Evolutionary conservation across 352 stramenopile genomes (phyloP), one percentile per base, ranked within the genome.

Genomic region (Phytophthora citricola): DNA sequence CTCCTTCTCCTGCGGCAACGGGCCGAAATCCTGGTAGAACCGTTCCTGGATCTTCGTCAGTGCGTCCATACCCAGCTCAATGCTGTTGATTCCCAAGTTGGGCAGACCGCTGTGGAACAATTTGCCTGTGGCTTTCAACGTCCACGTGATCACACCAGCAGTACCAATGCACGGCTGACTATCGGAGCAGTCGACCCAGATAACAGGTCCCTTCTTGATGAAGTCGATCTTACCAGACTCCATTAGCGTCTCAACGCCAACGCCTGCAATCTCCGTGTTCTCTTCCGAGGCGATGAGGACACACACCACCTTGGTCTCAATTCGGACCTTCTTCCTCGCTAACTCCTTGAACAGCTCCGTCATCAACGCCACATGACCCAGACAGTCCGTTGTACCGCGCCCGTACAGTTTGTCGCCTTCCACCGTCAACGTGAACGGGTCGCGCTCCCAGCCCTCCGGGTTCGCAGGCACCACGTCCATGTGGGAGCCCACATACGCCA

Each of bases 381-480:
- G 78, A 64, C 91, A 98, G 56, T 98, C 92, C 24, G 92, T 98
- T 22, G 92, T 98, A 22, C 92, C 92, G 15, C 92, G 84, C 4
- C 90, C 92, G 69, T 95, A 97, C 12, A 98, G 84, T 71, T 92
- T 92, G 76, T 98, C 92, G 36, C 91, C 91, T 52, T 97, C 92
- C 3, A 93, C 85, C 15, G 74, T 82, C 1, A 98, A 76, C 41
- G 87, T 78, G 75, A 98, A 98, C 20, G 92, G 92, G 56, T 97
- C 86, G 38, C 85, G 70, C 15, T 89, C 74, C 92, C 92, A 98
- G 15, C 76, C 84, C 53, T 96, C 89, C 7, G 91, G 87, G 73
- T 96, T 95, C 32, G 92, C 92, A 8, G 92, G 91, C 55, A 98
- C 92, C 22, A 97, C 91, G 59, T 98, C 92, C 78, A 98, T 80